phyloP scores from a whole-genome alignment of 768 basidiomycete genomes.

The Tulasnella sp. region DNA sequence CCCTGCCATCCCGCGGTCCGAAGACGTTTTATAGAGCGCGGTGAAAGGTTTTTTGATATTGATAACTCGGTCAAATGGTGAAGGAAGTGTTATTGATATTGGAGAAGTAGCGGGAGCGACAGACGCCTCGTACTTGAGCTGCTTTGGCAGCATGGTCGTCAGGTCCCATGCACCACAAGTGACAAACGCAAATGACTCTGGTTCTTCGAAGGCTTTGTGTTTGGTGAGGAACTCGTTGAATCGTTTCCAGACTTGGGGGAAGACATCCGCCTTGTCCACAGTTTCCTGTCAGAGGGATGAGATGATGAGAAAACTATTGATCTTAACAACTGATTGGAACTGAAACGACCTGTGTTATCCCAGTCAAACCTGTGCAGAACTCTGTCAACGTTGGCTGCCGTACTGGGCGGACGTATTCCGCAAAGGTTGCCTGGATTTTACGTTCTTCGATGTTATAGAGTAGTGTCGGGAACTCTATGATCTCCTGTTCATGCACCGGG shows the following conservation, averaged over 20 bases:
- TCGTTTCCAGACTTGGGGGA: constrained; percentile 8
- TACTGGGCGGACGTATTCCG: constrained; percentile 13
- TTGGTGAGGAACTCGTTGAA: constrained; percentile 5
- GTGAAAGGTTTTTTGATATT: constrained; percentile 12
- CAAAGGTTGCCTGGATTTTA: constrained; percentile 8
- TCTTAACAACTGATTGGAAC: background rate
- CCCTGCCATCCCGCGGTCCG: constrained; percentile 3
- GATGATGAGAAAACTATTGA: background rate
- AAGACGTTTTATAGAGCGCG: background rate
- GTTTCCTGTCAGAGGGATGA: constrained; percentile 12
- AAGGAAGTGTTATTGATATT: background rate
- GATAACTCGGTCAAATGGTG: background rate
- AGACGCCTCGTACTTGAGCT: background rate
- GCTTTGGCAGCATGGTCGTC: constrained; percentile 8
- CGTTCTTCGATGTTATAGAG: background rate
- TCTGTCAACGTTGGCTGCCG: constrained; percentile 8
- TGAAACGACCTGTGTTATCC: constrained; percentile 9
- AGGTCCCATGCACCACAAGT: constrained; percentile 19
- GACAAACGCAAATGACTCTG: constrained; percentile 11
- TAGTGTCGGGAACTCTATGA: constrained; percentile 7
- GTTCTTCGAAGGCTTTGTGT: background rate
- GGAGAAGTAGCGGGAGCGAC: background rate
- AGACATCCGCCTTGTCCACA: constrained; percentile 15
- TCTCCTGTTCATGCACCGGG: background rate
- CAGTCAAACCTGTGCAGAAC: constrained; percentile 18